Conservation (phyloP, 805 yeast species). For the Wickerhamomyces sydowiorum region DNA sequence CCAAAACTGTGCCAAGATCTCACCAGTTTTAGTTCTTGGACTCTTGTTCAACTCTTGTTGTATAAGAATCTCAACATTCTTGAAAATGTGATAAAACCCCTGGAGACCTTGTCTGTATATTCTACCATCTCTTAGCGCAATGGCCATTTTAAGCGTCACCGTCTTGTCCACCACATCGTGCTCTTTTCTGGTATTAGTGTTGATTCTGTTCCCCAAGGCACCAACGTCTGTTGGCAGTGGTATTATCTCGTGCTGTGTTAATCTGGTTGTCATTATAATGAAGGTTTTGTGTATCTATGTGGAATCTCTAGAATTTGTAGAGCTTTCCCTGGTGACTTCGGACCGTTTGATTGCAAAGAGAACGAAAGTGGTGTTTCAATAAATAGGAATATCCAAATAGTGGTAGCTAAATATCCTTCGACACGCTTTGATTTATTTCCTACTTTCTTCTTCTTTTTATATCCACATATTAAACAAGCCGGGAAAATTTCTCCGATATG, state of each 20-base stretch:
- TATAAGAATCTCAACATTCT: slow-evolving; percentile 52
- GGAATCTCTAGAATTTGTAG: too few relatives aligned
- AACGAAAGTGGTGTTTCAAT: too few relatives aligned
- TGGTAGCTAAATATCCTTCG: too few relatives aligned
- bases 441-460: not conserved
- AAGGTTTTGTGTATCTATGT: too few relatives aligned
- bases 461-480: not conserved
- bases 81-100: slow-evolving; percentile 63
- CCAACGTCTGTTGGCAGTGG: slow-evolving; percentile 80
- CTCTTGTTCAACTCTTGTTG: slow-evolving; percentile 37
- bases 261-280: slow-evolving; percentile 12
- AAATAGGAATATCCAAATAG: too few relatives aligned
- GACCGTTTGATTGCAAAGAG: too few relatives aligned
- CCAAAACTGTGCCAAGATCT: slow-evolving; percentile 56
- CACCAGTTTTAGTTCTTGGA: slow-evolving; percentile 20
- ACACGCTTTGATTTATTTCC: too few relatives aligned
- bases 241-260: slow-evolving; percentile 45
- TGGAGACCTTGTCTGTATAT: slow-evolving; percentile 80
- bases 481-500: not conserved
- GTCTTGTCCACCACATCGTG: slow-evolving; percentile 68
- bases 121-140: slow-evolving; percentile 69
- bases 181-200: slow-evolving; percentile 53
- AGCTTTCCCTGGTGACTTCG: too few relatives aligned
- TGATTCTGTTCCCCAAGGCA: slow-evolving; percentile 79
- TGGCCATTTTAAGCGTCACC: slow-evolving; percentile 63